Evolutionary conservation across 495 filamentous ascomycete species (phyloP).

Genomic region (Penicillium chermesinum): DNA sequence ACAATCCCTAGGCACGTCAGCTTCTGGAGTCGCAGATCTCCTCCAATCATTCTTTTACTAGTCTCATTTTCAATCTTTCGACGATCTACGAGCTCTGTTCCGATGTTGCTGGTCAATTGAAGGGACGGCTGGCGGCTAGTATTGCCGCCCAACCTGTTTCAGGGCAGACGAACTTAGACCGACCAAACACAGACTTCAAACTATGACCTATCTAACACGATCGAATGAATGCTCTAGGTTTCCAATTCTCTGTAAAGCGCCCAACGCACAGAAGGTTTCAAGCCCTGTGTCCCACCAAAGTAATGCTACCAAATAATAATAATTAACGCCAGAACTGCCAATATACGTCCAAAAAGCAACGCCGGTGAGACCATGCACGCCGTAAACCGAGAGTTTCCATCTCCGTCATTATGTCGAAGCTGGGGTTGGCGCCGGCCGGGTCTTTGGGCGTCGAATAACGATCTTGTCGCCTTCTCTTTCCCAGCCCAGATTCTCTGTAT

Average conservation of each 20-base stretch:
- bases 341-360: conserved; percentile 12
- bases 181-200: conserved; percentile 71
- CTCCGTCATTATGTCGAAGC: conserved; percentile 16
- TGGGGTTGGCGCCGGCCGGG: conserved; percentile 21
- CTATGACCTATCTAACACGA: conserved; percentile 39
- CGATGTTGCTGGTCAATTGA: conserved; percentile 63
- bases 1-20: conserved; percentile 40
- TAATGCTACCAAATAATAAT: conserved; percentile 14
- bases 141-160: conserved; percentile 50
- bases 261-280: conserved; percentile 3
- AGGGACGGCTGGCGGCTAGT: conserved; percentile 62
- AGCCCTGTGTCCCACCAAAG: conserved; percentile 2
- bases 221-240: conserved; percentile 12
- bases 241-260: conserved; percentile 11
- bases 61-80: conserved; percentile 79
- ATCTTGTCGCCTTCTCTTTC: conserved; percentile 62
- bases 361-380: conserved; percentile 7
- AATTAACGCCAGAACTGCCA: conserved; percentile 4
- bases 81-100: conserved; percentile 91
- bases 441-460: conserved; percentile 59
- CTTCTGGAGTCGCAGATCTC: conserved; percentile 61
- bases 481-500: conserved; percentile 72
- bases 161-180: conserved; percentile 58
- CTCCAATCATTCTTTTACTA: conserved; percentile 58
- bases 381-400: conserved; percentile 6